Percentiles rank a stretch among this genome's conserved stretches.
These are phyloP conservation scores for Aeschynomene evenia DNA, from an alignment of 306 rosid genomes.

Conservation along the genomic window DNA sequence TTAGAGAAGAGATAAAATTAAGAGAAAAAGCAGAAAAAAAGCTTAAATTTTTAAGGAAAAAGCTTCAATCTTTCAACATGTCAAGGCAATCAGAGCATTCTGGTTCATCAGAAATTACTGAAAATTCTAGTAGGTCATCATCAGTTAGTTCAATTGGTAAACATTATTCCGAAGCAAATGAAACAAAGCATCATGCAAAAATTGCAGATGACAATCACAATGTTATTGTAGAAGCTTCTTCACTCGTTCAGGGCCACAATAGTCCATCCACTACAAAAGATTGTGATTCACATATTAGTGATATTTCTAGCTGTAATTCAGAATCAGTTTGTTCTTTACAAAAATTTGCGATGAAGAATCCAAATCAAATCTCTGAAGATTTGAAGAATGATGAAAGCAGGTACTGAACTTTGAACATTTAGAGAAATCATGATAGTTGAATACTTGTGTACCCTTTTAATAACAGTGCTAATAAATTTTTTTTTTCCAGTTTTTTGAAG, in stretches of 20 bases:
- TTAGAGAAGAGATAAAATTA: slow-evolving; percentile 57
- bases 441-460: too few species aligned
- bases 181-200: slow-evolving; percentile 29
- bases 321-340: slow-evolving; percentile 22
- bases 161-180: slow-evolving; percentile 42
- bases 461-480: too few species aligned
- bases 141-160: slow-evolving; percentile 37
- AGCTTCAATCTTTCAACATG: slow-evolving; percentile 52
- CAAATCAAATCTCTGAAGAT: slow-evolving; percentile 33
- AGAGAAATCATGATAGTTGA: not conserved
- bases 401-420: slow-evolving; percentile 39
- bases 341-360: slow-evolving; percentile 20
- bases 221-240: slow-evolving; percentile 33
- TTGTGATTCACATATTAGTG: slow-evolving; percentile 36
- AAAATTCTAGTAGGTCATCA: slow-evolving; percentile 45
- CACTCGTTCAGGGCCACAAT: slow-evolving; percentile 30
- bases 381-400: slow-evolving; percentile 43
- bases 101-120: slow-evolving; percentile 48
- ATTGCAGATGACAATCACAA: slow-evolving; percentile 26
- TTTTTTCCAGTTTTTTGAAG: too few species aligned
- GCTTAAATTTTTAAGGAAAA: slow-evolving; percentile 57
- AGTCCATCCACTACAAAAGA: slow-evolving; percentile 31
- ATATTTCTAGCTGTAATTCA: slow-evolving; percentile 29
- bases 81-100: slow-evolving; percentile 43
- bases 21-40: slow-evolving; percentile 72